phyloP scores from a whole-genome alignment of 805 yeast species.

The Maudiozyma bulderi region DNA sequence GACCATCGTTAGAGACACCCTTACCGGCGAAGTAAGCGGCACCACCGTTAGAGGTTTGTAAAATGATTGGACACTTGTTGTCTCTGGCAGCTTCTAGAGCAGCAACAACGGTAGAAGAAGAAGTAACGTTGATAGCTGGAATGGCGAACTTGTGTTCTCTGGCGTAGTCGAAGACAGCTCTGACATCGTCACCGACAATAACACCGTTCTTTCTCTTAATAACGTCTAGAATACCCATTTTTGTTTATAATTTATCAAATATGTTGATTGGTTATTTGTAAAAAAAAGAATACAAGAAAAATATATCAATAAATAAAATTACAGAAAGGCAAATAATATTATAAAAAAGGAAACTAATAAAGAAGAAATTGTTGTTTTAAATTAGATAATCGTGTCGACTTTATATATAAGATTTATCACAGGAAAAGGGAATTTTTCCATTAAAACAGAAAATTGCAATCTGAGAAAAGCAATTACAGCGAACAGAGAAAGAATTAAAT shows the following conservation, averaged over 20 bases:
- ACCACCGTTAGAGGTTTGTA: conserved; percentile 98
- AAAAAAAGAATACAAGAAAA: neutral
- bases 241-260: conserved; percentile 3
- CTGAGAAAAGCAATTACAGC: no score
- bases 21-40: conserved; percentile 99
- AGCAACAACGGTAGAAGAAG: conserved; percentile 94
- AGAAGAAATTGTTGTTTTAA: no score
- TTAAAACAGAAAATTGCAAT: no score
- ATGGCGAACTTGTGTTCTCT: conserved; percentile 90
- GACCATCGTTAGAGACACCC: conserved; percentile 91
- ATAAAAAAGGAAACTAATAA: neutral
- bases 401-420: no score
- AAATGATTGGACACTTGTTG: conserved; percentile 84
- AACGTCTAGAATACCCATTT: conserved; percentile 63
- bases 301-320: neutral
- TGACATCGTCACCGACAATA: conserved; percentile 96
- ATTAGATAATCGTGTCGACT: no score
- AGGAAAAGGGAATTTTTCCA: no score
- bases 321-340: no score
- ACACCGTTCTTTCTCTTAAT: conserved; percentile 91
- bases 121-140: conserved; percentile 97
- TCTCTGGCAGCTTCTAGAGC: conserved; percentile 97
- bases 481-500: no score
- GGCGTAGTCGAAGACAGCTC: conserved; percentile 76
- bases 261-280: conserved; percentile 1